These are phyloP conservation scores for Dacryopinax primogenitus DNA, from an alignment of 768 basidiomycete species.

Conservation along the genomic window DNA sequence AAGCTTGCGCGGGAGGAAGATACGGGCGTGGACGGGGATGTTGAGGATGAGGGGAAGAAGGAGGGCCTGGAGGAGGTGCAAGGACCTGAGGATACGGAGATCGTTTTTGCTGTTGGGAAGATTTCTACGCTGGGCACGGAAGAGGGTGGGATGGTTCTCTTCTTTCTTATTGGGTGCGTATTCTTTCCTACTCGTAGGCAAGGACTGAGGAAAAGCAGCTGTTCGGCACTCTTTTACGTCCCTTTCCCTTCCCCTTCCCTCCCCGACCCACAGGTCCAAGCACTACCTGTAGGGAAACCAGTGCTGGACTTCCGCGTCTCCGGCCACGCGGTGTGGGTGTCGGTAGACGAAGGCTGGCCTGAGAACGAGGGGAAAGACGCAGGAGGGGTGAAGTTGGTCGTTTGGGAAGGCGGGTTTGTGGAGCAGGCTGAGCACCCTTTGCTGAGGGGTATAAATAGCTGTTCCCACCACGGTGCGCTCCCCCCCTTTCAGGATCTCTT, in stretches of 20 bases:
- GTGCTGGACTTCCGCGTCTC: slow-evolving; percentile 44
- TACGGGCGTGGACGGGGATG: slow-evolving; percentile 18
- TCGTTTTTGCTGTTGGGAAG: slow-evolving; percentile 43
- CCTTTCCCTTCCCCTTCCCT: slow-evolving; percentile 24
- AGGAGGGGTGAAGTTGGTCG: slow-evolving; percentile 22
- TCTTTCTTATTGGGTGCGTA: slow-evolving; percentile 61
- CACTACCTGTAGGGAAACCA: slow-evolving; percentile 44
- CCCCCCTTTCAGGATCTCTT: neutral
- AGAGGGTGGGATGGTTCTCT: slow-evolving; percentile 38
- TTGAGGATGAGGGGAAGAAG: slow-evolving; percentile 18
- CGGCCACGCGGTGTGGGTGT: slow-evolving; percentile 35
- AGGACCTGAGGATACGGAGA: neutral
- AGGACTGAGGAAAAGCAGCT: slow-evolving; percentile 30
- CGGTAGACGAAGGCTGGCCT: slow-evolving; percentile 38
- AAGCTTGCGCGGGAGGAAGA: slow-evolving; percentile 15
- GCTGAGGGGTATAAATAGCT: slow-evolving; percentile 35
- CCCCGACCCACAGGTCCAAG: slow-evolving; percentile 23
- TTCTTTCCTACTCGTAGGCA: neutral
- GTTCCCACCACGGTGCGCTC: slow-evolving; percentile 36
- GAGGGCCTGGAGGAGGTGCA: slow-evolving; percentile 11
- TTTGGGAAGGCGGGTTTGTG: slow-evolving; percentile 9
- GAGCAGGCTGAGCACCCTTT: slow-evolving; percentile 25
- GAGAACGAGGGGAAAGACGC: slow-evolving; percentile 15
- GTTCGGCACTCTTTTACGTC: slow-evolving; percentile 52
- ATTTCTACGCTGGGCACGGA: slow-evolving; percentile 38